Conservation (phyloP, 371 early-diverging fungal species). For the Rhizomucor pusillus region DNA sequence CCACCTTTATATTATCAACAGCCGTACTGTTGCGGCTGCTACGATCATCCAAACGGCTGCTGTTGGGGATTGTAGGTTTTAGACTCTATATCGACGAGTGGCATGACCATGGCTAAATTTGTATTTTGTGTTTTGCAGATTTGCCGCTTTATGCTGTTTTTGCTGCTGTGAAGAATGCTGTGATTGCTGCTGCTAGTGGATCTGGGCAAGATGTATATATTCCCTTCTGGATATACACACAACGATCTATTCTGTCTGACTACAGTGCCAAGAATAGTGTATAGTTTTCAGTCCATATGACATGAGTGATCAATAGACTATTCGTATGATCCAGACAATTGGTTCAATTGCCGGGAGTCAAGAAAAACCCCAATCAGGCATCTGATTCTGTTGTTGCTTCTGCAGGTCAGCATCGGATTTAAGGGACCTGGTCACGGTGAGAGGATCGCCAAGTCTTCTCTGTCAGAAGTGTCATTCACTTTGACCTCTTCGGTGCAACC, state of each 20-base stretch:
- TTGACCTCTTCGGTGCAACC: no score
- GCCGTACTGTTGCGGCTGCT: background rate
- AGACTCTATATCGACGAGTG: background rate
- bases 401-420: no score
- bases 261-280: no score
- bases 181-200: background rate
- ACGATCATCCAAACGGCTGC: constrained; percentile 7
- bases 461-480: no score
- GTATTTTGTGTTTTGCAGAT: background rate
- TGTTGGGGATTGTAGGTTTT: constrained; percentile 2
- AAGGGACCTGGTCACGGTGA: no score
- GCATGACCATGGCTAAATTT: background rate
- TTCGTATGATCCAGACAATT: background rate
- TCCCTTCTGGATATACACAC: background rate
- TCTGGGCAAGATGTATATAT: background rate
- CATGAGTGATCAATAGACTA: background rate
- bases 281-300: background rate
- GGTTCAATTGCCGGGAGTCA: no score
- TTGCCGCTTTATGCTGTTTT: constrained; percentile 1
- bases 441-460: no score
- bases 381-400: no score
- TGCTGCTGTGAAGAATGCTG: constrained; percentile 7
- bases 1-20: no score
- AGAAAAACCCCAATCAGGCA: no score
- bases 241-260: no score